Conservation (phyloP, 345 rosid genomes). For the Boechera retrofracta region DNA sequence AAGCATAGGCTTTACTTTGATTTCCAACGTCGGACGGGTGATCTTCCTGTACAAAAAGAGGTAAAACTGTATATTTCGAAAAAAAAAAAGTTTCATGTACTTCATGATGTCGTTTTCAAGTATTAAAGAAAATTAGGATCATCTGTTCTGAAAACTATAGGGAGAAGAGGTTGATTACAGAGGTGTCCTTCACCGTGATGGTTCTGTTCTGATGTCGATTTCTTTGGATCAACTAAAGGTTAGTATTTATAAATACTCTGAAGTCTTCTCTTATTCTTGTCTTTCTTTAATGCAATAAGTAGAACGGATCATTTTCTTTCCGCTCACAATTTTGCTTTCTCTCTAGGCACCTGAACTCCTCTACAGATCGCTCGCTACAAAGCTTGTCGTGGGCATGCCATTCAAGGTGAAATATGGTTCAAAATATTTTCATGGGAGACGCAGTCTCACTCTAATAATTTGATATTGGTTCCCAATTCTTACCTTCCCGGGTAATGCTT, state of each 20-base stretch:
- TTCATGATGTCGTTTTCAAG: constrained; percentile 14
- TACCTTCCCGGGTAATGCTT: constrained; percentile 23
- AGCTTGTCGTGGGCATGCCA: constrained; percentile 95
- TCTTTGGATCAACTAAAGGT: constrained; percentile 87
- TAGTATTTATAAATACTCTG: constrained; percentile 16
- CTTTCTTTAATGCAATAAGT: neutral
- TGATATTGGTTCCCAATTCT: constrained; percentile 25
- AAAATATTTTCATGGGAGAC: constrained; percentile 17
- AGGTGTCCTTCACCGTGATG: constrained; percentile 96
- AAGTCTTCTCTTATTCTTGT: neutral
- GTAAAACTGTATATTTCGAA: constrained; percentile 45
- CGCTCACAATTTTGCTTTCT: neutral
- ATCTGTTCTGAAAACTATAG: constrained; percentile 48
- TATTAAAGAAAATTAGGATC: neutral
- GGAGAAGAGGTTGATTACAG: constrained; percentile 97
- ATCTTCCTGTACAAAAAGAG: constrained; percentile 92
- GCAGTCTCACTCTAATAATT: neutral
- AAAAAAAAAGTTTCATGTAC: neutral
- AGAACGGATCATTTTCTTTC: constrained; percentile 1
- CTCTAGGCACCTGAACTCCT: constrained; percentile 82
- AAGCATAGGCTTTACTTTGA: constrained; percentile 92
- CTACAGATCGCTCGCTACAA: constrained; percentile 89
- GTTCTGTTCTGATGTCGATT: constrained; percentile 90
- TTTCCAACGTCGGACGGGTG: constrained; percentile 85
- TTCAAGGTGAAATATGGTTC: constrained; percentile 70